These are phyloP conservation scores for Penicillium robsamsonii DNA, from an alignment of 495 filamentous ascomycete genomes.

Conservation along the genomic window DNA sequence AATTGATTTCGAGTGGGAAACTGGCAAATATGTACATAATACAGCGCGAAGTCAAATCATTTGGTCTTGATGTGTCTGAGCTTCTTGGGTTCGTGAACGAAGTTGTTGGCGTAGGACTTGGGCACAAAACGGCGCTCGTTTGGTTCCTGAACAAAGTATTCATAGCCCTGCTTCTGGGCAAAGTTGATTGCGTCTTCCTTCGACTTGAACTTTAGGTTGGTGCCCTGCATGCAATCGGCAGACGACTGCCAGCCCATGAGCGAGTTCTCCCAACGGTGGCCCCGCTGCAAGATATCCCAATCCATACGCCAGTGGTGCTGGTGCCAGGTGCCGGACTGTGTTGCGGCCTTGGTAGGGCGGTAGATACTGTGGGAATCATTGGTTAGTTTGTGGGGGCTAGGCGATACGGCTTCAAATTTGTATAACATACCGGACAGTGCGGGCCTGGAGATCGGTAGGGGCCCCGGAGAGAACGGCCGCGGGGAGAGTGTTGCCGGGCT, in stretches of 20 bases:
- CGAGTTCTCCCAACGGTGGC: constrained; percentile 96
- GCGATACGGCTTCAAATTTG: background rate
- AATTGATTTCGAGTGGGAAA: constrained; percentile 22
- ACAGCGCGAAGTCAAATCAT: constrained; percentile 48
- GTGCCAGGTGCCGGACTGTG: constrained; percentile 86
- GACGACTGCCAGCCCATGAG: constrained; percentile 99
- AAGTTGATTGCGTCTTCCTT: constrained; percentile 96
- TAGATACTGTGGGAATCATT: constrained; percentile 65
- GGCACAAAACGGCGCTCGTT: constrained; percentile 80
- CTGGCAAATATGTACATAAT: constrained; percentile 46
- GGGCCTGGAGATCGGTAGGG: constrained; percentile 86
- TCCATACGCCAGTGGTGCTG: constrained; percentile 93
- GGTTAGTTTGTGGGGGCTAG: constrained; percentile 17
- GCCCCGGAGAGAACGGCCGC: constrained; percentile 90
- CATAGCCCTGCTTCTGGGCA: constrained; percentile 97
- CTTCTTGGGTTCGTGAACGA: constrained; percentile 76
- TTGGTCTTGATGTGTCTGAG: constrained; percentile 93
- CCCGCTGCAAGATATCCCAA: constrained; percentile 87
- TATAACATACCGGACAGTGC: constrained; percentile 76
- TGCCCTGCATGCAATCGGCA: constrained; percentile 89
- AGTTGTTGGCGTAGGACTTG: constrained; percentile 97
- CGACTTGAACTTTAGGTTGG: constrained; percentile 79
- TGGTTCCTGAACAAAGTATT: constrained; percentile 98
- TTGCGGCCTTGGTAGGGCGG: constrained; percentile 83
- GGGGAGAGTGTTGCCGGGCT: constrained; percentile 68